Base-by-base conservation (phyloP, 1,284 basidiomycete species). In the Rhodotorula sp. region DNA sequence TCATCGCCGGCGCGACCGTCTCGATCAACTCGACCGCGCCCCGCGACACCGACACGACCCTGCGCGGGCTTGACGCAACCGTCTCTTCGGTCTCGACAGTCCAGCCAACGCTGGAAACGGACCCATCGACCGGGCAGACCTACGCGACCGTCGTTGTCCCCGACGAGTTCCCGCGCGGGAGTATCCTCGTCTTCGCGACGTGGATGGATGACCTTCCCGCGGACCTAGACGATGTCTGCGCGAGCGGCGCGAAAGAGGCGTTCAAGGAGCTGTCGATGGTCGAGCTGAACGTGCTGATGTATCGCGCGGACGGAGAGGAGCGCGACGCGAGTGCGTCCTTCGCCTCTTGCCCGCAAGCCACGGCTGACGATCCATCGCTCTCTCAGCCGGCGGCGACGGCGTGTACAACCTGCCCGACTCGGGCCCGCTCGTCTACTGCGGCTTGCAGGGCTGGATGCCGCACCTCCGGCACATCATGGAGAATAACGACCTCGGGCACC, bases 371-470 rank as follows among this genome's bases (percentile, higher is more conserved):
- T 10, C 54, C 0, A 1, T 27, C 36, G 27, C 36, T 12, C 39
- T 9, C 48, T 3, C 46, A 61, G 70, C 73, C 36, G 74, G 79
- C 78, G 83, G 48, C 80, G 84, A 85, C 79, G 94, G 94, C 9
- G 86, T 85, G 2, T 97, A 97, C 81, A 85, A 88, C 64, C 83
- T 97, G 44, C 91, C 93, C 19, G 87, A 86, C 39, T 81, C 88
- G 48, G 91, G 90, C 0, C 85, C 86, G 67, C 83, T 94, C 79
- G 88, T 87, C 21, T 97, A 96, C 82, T 97, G 93, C 79, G 94
- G 94, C 39, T 82, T 97, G 62, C 92, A 97, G 81, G 95, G 94
- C 2, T 97, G 94, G 92, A 97, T 97, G 92, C 88, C 90, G 74
- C 89, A 89, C 0, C 83, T 97, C 64, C 85, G 87, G 54, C 87